phyloP scores from a whole-genome alignment of 306 rosid species.

The Glycine soja region DNA sequence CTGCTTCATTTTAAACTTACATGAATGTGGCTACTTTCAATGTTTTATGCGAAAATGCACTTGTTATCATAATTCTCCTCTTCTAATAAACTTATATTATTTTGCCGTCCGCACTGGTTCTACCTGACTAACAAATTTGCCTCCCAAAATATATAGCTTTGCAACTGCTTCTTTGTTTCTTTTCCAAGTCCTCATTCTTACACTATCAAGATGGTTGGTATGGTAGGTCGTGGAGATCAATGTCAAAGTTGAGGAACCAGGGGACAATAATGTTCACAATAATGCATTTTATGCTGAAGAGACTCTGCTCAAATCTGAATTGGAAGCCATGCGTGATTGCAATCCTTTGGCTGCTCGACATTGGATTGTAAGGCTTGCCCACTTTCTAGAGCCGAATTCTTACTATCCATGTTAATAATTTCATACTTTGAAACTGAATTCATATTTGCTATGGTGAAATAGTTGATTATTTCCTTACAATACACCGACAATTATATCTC shows the following conservation, averaged over 20 bases:
- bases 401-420: slow-evolving; percentile 14
- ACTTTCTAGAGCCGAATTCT: slow-evolving; percentile 12
- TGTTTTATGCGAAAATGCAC: neutral
- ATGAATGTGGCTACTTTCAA: slow-evolving; percentile 5
- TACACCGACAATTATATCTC: neutral
- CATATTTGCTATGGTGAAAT: neutral
- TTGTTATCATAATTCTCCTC: neutral
- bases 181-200: slow-evolving; percentile 18
- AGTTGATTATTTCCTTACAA: neutral
- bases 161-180: neutral
- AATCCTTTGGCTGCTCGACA: slow-evolving; percentile 82
- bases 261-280: slow-evolving; percentile 76
- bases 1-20: neutral
- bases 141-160: neutral
- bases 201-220: slow-evolving; percentile 39
- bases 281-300: slow-evolving; percentile 87
- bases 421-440: neutral
- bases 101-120: no score
- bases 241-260: slow-evolving; percentile 80
- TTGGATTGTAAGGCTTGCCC: slow-evolving; percentile 77
- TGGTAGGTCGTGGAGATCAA: slow-evolving; percentile 82
- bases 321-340: slow-evolving; percentile 84
- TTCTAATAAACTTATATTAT: neutral
- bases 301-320: slow-evolving; percentile 74
- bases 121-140: no score